A percentile compares a stretch with the other conserved stretches of the same genome.
phyloP scores from a whole-genome alignment of 768 basidiomycete genomes.

The Lactifluus hygrophoroides region DNA sequence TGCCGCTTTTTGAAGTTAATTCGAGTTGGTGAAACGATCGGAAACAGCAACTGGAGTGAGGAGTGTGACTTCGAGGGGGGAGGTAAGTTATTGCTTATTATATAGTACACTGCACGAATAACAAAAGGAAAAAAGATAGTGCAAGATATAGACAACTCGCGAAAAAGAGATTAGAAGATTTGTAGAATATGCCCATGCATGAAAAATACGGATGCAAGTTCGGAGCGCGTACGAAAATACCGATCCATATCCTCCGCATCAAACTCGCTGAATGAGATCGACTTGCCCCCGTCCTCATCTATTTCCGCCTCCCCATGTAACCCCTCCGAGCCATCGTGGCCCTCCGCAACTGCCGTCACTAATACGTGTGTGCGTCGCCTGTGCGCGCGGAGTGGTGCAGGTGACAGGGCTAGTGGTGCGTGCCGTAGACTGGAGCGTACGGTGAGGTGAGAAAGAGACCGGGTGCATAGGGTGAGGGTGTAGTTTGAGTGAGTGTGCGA shows the following conservation, averaged over 20 bases:
- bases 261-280: conserved; percentile 30
- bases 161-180: too few relatives aligned
- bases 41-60: too few relatives aligned
- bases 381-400: conserved; percentile 56
- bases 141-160: too few relatives aligned
- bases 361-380: conserved; percentile 50
- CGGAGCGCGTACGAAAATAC: conserved; percentile 49
- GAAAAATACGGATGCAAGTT: conserved; percentile 12
- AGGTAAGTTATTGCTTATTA: too few relatives aligned
- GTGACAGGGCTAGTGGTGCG: too few relatives aligned
- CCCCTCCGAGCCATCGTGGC: conserved; percentile 14
- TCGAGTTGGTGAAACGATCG: too few relatives aligned
- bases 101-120: too few relatives aligned
- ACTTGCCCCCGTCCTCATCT: conserved; percentile 8
- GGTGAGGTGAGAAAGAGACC: conserved; percentile 84
- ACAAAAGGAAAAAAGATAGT: too few relatives aligned
- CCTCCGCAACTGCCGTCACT: conserved; percentile 27
- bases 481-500: conserved; percentile 87
- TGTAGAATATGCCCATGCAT: too few relatives aligned
- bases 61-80: too few relatives aligned
- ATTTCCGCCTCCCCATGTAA: not conserved
- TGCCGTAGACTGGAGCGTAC: conserved; percentile 85
- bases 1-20: too few relatives aligned
- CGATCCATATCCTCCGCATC: too few relatives aligned
- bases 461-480: conserved; percentile 89